Conservation (phyloP, 2,329 filamentous ascomycete genomes). For the Fonsecaea nubica region DNA sequence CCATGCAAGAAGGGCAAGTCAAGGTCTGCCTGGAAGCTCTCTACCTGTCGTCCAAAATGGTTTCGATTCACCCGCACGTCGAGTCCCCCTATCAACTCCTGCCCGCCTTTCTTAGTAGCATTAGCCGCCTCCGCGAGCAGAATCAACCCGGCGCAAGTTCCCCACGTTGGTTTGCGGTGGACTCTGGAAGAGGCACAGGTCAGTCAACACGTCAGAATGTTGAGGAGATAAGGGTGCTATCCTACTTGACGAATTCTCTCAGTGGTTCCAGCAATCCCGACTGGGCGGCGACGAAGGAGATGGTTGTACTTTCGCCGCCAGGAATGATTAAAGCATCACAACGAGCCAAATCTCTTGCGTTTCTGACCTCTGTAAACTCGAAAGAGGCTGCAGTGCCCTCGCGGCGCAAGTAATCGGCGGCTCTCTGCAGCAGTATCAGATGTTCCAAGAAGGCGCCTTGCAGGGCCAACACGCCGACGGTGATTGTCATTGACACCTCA, state of each 20-base stretch:
- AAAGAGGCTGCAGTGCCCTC: conserved; percentile 50
- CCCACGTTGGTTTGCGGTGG: conserved; percentile 84
- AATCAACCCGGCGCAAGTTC: conserved; percentile 94
- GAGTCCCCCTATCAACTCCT: conserved; percentile 90
- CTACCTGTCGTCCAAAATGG: conserved; percentile 90
- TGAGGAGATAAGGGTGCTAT: conserved; percentile 31
- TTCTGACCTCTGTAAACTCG: conserved; percentile 80
- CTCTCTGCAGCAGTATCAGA: conserved; percentile 73
- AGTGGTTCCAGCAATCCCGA: conserved; percentile 83
- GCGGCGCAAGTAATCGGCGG: conserved; percentile 60
- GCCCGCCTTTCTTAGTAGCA: conserved; percentile 85
- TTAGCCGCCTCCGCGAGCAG: conserved; percentile 87
- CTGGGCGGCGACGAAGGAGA: conserved; percentile 83
- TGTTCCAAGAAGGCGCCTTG: conserved; percentile 96
- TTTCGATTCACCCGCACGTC: conserved; percentile 91
- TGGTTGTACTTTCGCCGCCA: conserved; percentile 93
- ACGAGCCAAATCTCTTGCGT: conserved; percentile 68
- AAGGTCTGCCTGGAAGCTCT: conserved; percentile 83
- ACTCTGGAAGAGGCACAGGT: conserved; percentile 57
- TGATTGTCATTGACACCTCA: conserved; percentile 47
- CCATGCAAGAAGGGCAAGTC: conserved; percentile 71
- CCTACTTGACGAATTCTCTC: conserved; percentile 87
- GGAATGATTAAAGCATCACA: conserved; percentile 90
- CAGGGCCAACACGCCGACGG: conserved; percentile 72
- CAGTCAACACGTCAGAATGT: conserved; percentile 28